Evolutionary conservation across 2,329 filamentous ascomycete species (phyloP).

Genomic region (Diaporthe sp.): DNA sequence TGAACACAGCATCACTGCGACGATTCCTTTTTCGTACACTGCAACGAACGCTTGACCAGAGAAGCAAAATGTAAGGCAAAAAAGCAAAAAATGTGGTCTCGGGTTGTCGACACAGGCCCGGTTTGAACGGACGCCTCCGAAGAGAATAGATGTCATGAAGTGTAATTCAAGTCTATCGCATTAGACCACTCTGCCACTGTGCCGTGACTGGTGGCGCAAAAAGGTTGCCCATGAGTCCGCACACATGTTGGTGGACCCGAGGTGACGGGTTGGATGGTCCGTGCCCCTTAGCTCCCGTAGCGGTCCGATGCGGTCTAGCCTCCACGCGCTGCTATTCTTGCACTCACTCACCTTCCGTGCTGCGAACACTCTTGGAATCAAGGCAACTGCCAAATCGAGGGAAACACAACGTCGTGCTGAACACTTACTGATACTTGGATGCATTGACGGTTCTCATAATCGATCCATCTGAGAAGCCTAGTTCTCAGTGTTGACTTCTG

Average conservation of each 20-base stretch:
- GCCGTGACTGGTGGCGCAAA: neutral
- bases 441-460: too few relatives aligned
- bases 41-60: too few relatives aligned
- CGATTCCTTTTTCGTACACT: too few relatives aligned
- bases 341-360: neutral
- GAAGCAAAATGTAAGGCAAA: too few relatives aligned
- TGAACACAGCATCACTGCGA: too few relatives aligned
- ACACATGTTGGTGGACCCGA: too few relatives aligned
- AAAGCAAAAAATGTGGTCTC: slow-evolving; percentile 3
- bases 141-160: slow-evolving; percentile 30
- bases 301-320: slow-evolving; percentile 9
- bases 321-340: neutral
- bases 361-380: neutral
- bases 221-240: rapidly evolving
- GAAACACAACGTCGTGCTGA: neutral
- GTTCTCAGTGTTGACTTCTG: neutral
- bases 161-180: slow-evolving; percentile 27
- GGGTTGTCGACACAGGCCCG: neutral
- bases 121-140: slow-evolving; percentile 27
- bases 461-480: too few relatives aligned
- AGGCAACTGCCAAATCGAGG: neutral
- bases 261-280: neutral
- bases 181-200: slow-evolving; percentile 29
- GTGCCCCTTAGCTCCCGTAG: neutral
- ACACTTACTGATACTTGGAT: neutral